Evolutionary conservation across 495 filamentous ascomycete species (phyloP).

Genomic region (Penicillium canescens): DNA sequence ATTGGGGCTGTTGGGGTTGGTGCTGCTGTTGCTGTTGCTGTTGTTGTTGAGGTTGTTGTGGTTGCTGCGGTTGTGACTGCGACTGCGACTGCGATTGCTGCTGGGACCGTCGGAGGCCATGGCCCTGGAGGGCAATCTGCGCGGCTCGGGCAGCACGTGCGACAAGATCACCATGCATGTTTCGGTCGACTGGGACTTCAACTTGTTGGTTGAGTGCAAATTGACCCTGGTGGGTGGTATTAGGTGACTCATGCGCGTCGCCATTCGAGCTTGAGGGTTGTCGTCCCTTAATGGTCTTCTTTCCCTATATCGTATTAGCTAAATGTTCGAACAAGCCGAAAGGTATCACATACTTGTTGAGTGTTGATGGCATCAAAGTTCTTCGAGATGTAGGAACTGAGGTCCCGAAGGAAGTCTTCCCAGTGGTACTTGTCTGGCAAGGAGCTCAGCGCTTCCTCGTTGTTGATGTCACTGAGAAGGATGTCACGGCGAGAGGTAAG

Average conservation of each 20-base stretch:
- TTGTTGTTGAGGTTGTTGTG: slow-evolving; percentile 27
- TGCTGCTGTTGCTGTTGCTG: slow-evolving; percentile 35
- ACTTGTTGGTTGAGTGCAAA: slow-evolving; percentile 45
- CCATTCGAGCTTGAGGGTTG: slow-evolving; percentile 43
- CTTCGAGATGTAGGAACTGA: slow-evolving; percentile 74
- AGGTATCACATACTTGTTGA: slow-evolving; percentile 39
- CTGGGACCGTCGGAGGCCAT: slow-evolving; percentile 44
- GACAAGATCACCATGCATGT: slow-evolving; percentile 53
- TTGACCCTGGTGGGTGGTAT: slow-evolving; percentile 45
- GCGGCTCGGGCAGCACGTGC: slow-evolving; percentile 54
- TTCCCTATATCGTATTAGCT: slow-evolving; percentile 35
- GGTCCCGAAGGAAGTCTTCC: slow-evolving; percentile 72
- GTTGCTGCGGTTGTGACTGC: slow-evolving; percentile 27
- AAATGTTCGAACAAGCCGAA: neutral
- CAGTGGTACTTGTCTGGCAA: slow-evolving; percentile 78
- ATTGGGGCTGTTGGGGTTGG: slow-evolving; percentile 21
- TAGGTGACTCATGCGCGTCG: slow-evolving; percentile 39
- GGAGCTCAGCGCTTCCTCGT: slow-evolving; percentile 58
- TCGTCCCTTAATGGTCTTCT: slow-evolving; percentile 45
- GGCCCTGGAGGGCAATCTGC: slow-evolving; percentile 54
- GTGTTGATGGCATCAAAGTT: slow-evolving; percentile 67
- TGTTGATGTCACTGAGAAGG: slow-evolving; percentile 62
- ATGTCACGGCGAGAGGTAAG: slow-evolving; percentile 65
- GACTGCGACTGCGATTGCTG: slow-evolving; percentile 41
- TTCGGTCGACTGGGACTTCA: slow-evolving; percentile 43